Base-by-base conservation (phyloP, 495 filamentous ascomycete species). In the Lineolata rhizophorae region DNA sequence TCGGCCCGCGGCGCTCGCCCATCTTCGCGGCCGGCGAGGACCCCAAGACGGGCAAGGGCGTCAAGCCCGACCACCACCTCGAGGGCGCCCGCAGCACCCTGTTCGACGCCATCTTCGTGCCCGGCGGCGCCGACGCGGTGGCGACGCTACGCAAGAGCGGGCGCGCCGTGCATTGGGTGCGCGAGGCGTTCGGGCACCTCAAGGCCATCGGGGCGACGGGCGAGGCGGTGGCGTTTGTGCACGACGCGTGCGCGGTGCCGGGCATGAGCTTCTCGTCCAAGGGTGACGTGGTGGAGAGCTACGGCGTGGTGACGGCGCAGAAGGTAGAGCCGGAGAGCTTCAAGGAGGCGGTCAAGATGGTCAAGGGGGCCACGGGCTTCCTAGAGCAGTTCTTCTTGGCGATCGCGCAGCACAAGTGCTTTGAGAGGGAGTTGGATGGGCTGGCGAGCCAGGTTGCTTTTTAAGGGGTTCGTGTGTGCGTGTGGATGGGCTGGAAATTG, bases 71-170 rank as follows among this genome's bases (percentile, higher is more conserved):
- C 39, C 79, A 91, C 44, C 75, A 84, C 44, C 66, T 87, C 36
- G 69, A 80, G 31, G 80, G 75, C 3, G 68, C 75, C 68, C 72
- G 81, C 22, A 79, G 71, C 3, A 91, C 80, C 3, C 65, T 91
- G 55, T 85, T 91, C 40, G 84, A 92, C 45, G 70, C 80, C 1
- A 47, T 81, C 18, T 84, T 82, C 45, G 58, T 91, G 13, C 78
- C 79, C 12, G 77, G 79, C 12, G 81, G 80, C 0, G 57, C 61
- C 0, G 9, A 9, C 5, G 61, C 76, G 9, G 37, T 61, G 13
- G 44, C 52, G 29, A 60, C 60, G 1, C 60, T 91, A 3, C 50
- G 62, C 21, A 70, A 70, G 54, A 79, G 67, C 34, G 82, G 83
- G 3, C 66, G 81, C 14, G 78, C 76, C 1, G 54, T 80, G 32